A percentile compares a stretch with the other conserved stretches of the same genome.
phyloP scores from a whole-genome alignment of 257 asterid genomes.

The Lithospermum erythrorhizon region DNA sequence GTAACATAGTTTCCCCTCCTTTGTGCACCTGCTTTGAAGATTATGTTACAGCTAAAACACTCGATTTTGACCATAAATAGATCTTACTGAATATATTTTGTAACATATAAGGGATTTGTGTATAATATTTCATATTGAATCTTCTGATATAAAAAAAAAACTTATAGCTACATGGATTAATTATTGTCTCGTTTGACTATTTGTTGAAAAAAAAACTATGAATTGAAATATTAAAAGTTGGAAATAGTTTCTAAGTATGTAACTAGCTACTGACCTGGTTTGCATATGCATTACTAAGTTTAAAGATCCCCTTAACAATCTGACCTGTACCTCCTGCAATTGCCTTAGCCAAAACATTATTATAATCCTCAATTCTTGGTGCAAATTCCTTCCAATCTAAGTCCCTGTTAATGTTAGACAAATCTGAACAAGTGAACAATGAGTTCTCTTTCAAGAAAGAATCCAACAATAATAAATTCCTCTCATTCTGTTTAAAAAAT shows the following conservation, averaged over 20 bases:
- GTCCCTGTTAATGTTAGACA: slow-evolving; percentile 14
- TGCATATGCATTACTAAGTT: slow-evolving; percentile 58
- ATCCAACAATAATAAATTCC: slow-evolving; percentile 35
- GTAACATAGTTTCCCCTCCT: slow-evolving; percentile 58
- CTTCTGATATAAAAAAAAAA: too few species aligned
- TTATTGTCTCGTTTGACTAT: too few species aligned
- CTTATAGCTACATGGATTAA: too few species aligned
- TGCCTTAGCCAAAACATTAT: slow-evolving; percentile 58
- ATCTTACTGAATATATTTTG: too few species aligned
- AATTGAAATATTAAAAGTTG: too few species aligned
- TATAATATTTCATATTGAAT: too few species aligned
- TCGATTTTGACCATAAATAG: too few species aligned
- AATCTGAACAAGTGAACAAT: slow-evolving; percentile 25
- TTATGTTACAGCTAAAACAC: too few species aligned
- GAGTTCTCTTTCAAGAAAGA: slow-evolving; percentile 46
- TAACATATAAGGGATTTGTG: too few species aligned
- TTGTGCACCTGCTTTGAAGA: slow-evolving; percentile 44
- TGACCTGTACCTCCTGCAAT: slow-evolving; percentile 81
- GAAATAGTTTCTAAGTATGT: too few species aligned
- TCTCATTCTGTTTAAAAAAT: slow-evolving; percentile 26
- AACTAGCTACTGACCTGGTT: slow-evolving; percentile 37
- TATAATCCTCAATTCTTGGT: slow-evolving; percentile 58
- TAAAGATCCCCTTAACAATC: slow-evolving; percentile 66
- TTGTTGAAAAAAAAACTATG: too few species aligned
- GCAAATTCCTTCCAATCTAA: slow-evolving; percentile 72